Percentiles rank a stretch among this genome's conserved stretches.
phyloP scores from a whole-genome alignment of 1,284 basidiomycete species.

The Heterobasidion parviporum region DNA sequence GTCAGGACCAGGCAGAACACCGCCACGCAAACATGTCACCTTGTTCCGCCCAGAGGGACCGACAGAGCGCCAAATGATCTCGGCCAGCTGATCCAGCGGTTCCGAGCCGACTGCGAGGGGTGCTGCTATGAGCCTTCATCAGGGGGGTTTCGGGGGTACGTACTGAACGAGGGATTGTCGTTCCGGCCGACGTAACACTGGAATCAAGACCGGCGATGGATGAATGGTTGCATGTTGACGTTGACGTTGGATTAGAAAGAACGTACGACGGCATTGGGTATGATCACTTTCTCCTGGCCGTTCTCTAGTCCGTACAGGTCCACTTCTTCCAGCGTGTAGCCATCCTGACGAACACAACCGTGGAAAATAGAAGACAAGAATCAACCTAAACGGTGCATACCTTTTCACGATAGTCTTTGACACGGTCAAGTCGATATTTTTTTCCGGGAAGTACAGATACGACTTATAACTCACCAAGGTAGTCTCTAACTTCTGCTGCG shows the following conservation, averaged over 20 bases:
- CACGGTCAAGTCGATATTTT: background rate
- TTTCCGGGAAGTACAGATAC: background rate
- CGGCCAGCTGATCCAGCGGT: constrained; percentile 57
- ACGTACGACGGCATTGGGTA: constrained; percentile 24
- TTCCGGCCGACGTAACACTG: constrained; percentile 73
- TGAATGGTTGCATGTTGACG: constrained; percentile 18
- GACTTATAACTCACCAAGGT: constrained; percentile 50
- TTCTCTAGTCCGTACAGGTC: constrained; percentile 51
- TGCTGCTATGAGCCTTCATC: too few species aligned
- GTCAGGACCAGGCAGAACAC: background rate
- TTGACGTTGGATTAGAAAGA: background rate
- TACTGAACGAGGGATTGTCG: constrained; percentile 74
- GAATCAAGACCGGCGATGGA: constrained; percentile 13
- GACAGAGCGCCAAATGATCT: constrained; percentile 62
- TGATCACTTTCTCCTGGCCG: constrained; percentile 47
- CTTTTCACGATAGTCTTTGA: constrained; percentile 73
- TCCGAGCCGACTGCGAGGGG: constrained; percentile 66
- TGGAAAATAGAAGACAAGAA: background rate
- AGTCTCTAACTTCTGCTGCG: constrained; percentile 68
- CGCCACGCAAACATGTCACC: constrained; percentile 25
- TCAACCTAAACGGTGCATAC: constrained; percentile 22
- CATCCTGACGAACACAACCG: constrained; percentile 38
- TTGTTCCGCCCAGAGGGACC: constrained; percentile 85
- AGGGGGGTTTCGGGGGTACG: constrained; percentile 8
- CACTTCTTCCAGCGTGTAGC: constrained; percentile 63